Conservation (phyloP, 306 rosid genomes). For the Oemleria cerasiformis region DNA sequence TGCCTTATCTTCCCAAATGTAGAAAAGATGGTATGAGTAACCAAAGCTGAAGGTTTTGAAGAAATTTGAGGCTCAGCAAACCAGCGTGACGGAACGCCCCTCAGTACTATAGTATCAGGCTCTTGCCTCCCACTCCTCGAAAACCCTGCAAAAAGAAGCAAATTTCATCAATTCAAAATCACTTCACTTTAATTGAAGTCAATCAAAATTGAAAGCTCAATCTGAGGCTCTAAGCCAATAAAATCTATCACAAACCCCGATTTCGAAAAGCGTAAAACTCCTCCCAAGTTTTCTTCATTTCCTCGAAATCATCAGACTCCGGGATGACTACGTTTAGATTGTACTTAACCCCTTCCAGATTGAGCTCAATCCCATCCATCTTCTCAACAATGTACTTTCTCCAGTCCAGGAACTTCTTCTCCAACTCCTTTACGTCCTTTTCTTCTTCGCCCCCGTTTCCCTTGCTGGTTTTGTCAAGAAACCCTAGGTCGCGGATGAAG, state of each 20-base stretch:
- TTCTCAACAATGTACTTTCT: slow-evolving; percentile 52
- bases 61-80: slow-evolving; percentile 92
- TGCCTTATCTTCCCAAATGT: slow-evolving; percentile 87
- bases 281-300: slow-evolving; percentile 65
- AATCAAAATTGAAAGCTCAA: not conserved
- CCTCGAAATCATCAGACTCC: slow-evolving; percentile 54
- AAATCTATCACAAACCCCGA: slow-evolving; percentile 37
- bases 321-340: slow-evolving; percentile 51
- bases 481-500: slow-evolving; percentile 56
- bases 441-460: slow-evolving; percentile 19
- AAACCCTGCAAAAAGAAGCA: slow-evolving; percentile 33
- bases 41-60: slow-evolving; percentile 91
- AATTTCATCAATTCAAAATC: slow-evolving; percentile 10
- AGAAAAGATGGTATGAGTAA: slow-evolving; percentile 86
- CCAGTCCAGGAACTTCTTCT: slow-evolving; percentile 51
- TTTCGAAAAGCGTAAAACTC: slow-evolving; percentile 57
- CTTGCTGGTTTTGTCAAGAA: slow-evolving; percentile 13
- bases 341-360: slow-evolving; percentile 70
- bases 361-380: slow-evolving; percentile 73
- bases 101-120: slow-evolving; percentile 66
- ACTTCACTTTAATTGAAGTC: slow-evolving; percentile 11
- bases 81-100: slow-evolving; percentile 86
- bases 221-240: not conserved
- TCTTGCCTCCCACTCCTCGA: slow-evolving; percentile 51
- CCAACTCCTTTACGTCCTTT: slow-evolving; percentile 34